Evolutionary conservation across 306 rosid species (phyloP), one percentile per base, ranked within the genome.

Genomic region (Nissolia schottii): DNA sequence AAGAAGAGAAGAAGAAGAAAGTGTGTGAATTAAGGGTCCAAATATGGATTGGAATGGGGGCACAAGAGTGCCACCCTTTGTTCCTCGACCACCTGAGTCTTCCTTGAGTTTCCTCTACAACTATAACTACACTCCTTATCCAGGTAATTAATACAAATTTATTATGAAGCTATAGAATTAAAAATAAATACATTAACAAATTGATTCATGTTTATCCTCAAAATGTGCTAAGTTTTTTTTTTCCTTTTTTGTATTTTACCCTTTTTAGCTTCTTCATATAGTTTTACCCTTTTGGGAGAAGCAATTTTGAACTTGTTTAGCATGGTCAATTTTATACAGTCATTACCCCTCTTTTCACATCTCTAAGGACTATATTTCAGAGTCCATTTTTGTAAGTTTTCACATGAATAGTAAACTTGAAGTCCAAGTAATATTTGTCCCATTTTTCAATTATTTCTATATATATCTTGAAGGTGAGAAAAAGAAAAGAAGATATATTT

Each of bases 11-110:
- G 59, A 56, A 3, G n/a, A n/a, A n/a, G n/a, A n/a, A n/a, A n/a
- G n/a, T n/a, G n/a, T n/a, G n/a, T n/a, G n/a, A n/a, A n/a, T n/a
- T n/a, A n/a, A n/a, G n/a, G n/a, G n/a, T n/a, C 31, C 53, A 40
- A 67, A 73, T 28, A 93, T 93, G 98, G 98, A 91, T 65, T 89
- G 94, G 96, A 87, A 85, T 81, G 83, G 86, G 53, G 84, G 79
- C 80, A 79, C 84, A 56, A 86, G 85, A n/a, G n/a, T n/a, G n/a
- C n/a, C n/a, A 76, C 83, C 81, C 70, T 86, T 84, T 80, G 83
- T 75, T 82, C 85, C 94, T 69, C 77, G 80, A 24, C 63, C 29
- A 77, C 23, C 88, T 25, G 93, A 87, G 12, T 82, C 89, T 73
- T 88, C 97, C 66, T 81, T 85, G 48, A 85, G 86, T 79, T 87